These are phyloP conservation scores for Blastocrithidia nonstop DNA, from an alignment of 208 protist genomes.

Conservation along the genomic window DNA sequence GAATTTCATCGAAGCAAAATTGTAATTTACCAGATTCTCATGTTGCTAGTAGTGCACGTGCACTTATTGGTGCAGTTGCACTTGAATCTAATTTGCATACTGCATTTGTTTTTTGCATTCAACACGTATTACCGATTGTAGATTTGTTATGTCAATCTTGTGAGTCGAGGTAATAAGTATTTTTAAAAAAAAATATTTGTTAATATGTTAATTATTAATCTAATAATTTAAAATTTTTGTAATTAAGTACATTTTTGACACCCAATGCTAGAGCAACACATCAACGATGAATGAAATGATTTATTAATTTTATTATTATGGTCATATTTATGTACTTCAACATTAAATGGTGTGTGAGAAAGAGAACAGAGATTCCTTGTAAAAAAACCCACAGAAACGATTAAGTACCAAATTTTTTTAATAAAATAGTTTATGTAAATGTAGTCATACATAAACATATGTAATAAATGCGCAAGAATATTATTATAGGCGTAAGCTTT, in stretches of 20 bases:
- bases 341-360: neutral
- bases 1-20: constrained; percentile 22
- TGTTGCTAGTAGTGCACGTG: constrained; percentile 50
- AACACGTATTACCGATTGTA: neutral
- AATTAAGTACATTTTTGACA: no score
- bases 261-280: no score
- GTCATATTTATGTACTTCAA: neutral
- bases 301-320: constrained; percentile 1
- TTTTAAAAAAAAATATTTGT: neutral
- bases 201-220: neutral
- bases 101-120: constrained; percentile 18
- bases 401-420: no score
- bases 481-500: no score
- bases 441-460: neutral
- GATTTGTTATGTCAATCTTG: constrained; percentile 1
- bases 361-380: no score
- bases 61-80: constrained; percentile 48
- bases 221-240: no score
- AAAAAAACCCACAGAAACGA: neutral
- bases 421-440: neutral
- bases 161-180: neutral
- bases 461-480: no score
- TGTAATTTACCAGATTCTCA: constrained; percentile 51
- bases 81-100: constrained; percentile 41
- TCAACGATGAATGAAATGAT: no score